phyloP scores from a whole-genome alignment of 2,329 filamentous ascomycete species.

The Epichloe gansuensis region DNA sequence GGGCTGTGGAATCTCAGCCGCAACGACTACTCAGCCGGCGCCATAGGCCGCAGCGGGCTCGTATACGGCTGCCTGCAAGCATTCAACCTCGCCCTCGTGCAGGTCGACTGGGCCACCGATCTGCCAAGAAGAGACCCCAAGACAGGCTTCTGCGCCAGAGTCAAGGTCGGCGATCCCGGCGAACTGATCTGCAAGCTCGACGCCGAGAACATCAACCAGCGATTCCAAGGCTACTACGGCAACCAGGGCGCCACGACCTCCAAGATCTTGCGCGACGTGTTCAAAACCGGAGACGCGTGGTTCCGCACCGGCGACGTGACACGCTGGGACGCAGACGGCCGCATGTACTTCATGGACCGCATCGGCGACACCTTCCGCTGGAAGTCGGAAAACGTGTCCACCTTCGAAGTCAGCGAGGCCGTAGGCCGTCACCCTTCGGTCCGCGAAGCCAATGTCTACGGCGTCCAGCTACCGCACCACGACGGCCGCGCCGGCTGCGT shows the following conservation, averaged over 20 bases:
- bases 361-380: constrained; percentile 68
- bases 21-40: constrained; percentile 63
- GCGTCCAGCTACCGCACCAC: constrained; percentile 64
- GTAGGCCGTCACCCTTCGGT: constrained; percentile 54
- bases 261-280: constrained; percentile 64
- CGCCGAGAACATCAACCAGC: constrained; percentile 43
- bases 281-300: constrained; percentile 64
- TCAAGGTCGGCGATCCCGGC: constrained; percentile 50
- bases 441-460: constrained; percentile 75
- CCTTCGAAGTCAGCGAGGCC: constrained; percentile 66
- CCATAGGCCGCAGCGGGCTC: constrained; percentile 60
- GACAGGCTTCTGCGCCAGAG: constrained; percentile 54
- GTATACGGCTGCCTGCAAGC: constrained; percentile 44
- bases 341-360: constrained; percentile 68
- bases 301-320: constrained; percentile 78
- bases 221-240: constrained; percentile 73
- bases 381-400: constrained; percentile 77
- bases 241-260: constrained; percentile 56
- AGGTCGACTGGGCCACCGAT: constrained; percentile 60
- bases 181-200: constrained; percentile 67
- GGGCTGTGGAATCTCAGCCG: constrained; percentile 60
- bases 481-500: constrained; percentile 78
- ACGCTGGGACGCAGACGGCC: constrained; percentile 55
- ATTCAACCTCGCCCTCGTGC: constrained; percentile 42
- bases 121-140: constrained; percentile 51